Conservation (phyloP, 257 asterid species). For the Salvia splendens region DNA sequence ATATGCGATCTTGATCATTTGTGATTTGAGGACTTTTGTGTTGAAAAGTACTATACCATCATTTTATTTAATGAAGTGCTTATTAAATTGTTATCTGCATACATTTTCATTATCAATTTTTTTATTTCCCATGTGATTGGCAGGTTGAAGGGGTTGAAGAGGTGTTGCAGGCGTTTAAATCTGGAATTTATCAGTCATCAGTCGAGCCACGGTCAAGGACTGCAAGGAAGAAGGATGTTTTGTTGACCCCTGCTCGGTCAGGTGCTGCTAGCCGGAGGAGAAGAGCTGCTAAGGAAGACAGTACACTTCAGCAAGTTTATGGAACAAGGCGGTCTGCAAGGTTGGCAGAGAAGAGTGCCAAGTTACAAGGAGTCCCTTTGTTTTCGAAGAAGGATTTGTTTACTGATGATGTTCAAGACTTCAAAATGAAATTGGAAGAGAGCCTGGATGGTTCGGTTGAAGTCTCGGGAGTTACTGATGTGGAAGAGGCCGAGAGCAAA, state of each 20-base stretch:
- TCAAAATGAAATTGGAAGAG: conserved; percentile 24
- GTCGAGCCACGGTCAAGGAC: conserved; percentile 55
- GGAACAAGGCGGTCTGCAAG: conserved; percentile 68
- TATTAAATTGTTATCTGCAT: not conserved
- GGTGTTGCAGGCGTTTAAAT: conserved; percentile 38
- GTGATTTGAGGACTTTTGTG: not conserved
- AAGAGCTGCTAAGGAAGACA: conserved; percentile 43
- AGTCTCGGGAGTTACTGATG: conserved; percentile 44
- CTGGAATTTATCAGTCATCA: conserved; percentile 49
- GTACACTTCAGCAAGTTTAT: conserved; percentile 33
- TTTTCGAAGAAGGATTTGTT: conserved; percentile 36
- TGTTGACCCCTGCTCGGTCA: conserved; percentile 48
- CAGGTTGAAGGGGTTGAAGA: conserved; percentile 90
- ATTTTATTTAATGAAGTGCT: not conserved
- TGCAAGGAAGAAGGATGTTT: conserved; percentile 40
- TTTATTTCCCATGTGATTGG: conserved; percentile 8
- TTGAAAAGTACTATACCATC: not conserved
- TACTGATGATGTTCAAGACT: conserved; percentile 32
- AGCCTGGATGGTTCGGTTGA: conserved; percentile 34
- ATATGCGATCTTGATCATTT: not conserved
- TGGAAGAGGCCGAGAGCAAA: not conserved
- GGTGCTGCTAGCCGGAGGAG: conserved; percentile 47
- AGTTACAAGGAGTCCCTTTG: conserved; percentile 23
- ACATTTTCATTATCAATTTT: not conserved
- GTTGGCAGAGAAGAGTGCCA: conserved; percentile 50